Percentiles rank a stretch among this genome's conserved stretches.
phyloP scores from a whole-genome alignment of 495 filamentous ascomycete species.

The Tirmania nivea region DNA sequence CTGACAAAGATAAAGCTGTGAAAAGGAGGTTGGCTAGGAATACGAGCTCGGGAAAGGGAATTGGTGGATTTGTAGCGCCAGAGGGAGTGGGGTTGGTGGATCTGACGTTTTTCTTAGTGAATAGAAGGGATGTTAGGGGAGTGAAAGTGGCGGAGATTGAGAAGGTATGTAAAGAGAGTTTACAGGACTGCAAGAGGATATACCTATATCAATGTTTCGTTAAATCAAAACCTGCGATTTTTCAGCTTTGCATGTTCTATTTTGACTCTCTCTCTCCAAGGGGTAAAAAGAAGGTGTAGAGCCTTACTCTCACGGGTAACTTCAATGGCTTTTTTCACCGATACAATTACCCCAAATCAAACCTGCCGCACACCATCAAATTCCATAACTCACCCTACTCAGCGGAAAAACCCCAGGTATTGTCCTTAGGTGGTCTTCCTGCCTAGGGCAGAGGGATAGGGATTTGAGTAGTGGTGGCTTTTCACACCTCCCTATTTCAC shows the following conservation, averaged over 20 bases:
- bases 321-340: slow-evolving; percentile 46
- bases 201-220: slow-evolving; percentile 1
- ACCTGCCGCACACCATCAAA: background rate
- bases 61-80: slow-evolving; percentile 25
- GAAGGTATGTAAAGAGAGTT: background rate
- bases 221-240: background rate
- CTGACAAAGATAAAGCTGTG: slow-evolving; percentile 19
- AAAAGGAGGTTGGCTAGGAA: slow-evolving; percentile 4
- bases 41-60: slow-evolving; percentile 19
- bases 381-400: slow-evolving; percentile 16
- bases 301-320: slow-evolving; percentile 22
- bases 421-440: slow-evolving; percentile 9
- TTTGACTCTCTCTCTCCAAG: background rate
- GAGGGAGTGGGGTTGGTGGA: slow-evolving; percentile 55
- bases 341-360: slow-evolving; percentile 83
- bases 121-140: slow-evolving; percentile 27
- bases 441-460: slow-evolving; percentile 7
- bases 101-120: slow-evolving; percentile 49
- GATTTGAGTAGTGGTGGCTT: slow-evolving; percentile 24
- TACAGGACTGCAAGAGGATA: too few relatives aligned
- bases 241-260: background rate
- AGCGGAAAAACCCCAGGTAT: slow-evolving; percentile 18
- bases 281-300: slow-evolving; percentile 84
- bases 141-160: background rate
- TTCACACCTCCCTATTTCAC: slow-evolving; percentile 28